These are phyloP conservation scores for Oryza punctata DNA, from an alignment of 176 grass and related monocot species.

Conservation along the genomic window DNA sequence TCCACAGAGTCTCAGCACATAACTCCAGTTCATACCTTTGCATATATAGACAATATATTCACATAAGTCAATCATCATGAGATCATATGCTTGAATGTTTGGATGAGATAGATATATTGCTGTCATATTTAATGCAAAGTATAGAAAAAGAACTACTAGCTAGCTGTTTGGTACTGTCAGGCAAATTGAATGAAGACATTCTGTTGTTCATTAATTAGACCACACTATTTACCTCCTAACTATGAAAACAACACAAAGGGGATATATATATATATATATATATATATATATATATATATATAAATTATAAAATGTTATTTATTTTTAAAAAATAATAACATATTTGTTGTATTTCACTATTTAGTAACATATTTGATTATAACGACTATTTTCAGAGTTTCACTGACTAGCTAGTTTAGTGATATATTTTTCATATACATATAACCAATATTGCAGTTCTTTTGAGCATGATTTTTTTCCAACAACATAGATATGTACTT, in stretches of 20 bases:
- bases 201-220: neutral
- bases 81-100: slow-evolving; percentile 14
- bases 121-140: slow-evolving; percentile 22
- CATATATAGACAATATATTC: neutral
- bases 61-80: slow-evolving; percentile 3
- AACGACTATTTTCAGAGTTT: neutral
- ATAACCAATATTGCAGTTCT: neutral
- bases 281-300: too few relatives aligned
- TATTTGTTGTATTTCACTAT: neutral
- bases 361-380: too few relatives aligned
- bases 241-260: neutral
- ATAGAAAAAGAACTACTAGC: neutral
- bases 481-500: neutral
- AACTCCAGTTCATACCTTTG: neutral
- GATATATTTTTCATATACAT: neutral
- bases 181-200: slow-evolving; percentile 12
- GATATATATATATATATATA: too few relatives aligned
- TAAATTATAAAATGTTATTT: neutral
- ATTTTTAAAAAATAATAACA: neutral
- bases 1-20: neutral
- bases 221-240: neutral
- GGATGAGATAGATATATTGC: neutral
- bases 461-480: neutral
- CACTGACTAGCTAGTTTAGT: neutral
- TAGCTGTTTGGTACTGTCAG: neutral